Base-by-base conservation (phyloP, 2,329 filamentous ascomycete genomes). In the Fusarium liriodendri region DNA sequence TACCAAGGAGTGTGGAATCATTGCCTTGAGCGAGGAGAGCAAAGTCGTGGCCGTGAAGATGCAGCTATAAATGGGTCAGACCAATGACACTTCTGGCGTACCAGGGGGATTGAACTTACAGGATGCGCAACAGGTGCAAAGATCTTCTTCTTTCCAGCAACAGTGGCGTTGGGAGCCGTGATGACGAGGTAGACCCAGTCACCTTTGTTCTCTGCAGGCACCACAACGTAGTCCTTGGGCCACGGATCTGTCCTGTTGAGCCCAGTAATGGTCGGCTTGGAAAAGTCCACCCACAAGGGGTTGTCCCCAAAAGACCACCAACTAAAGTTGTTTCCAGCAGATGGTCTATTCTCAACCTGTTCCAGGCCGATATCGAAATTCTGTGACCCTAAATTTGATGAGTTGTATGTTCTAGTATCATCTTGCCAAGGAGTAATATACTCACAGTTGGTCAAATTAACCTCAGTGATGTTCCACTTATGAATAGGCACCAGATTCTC, bases 1-100 rank as follows among this genome's bases (percentile, higher is more conserved):
- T 38, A 33, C 16, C 6, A 50, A 47, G 22, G 22, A 10, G 42
- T n/a, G 2, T 52, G 7, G 45, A 62, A 33, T 66, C 60, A 5
- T 33, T 38, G 0, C 69, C 70, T 33, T 71, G 70, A 0, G 70
- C 70, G 4, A 72, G 55, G 6, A 72, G 68, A 1, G 64, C 64
- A 37, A 72, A 71, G 64, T 69, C 70, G 5, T 71, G 70, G 1
- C 69, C 70, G 7, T 72, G 64, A 5, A 72, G 70, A 61, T 72
- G 65, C 3, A 58, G 35, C 54, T 58, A 11, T 38, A 37, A n/a
- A 38, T 9, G 1, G 10, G 10, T 58, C 22, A 58, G 54, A 29
- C 35, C 16, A 20, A 42, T n/a, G 25, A 14, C 27, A 2, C 11
- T 6, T 6, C 6, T 18, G 20, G 55, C 13, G 13, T 9, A 3